Base-by-base conservation (phyloP, 345 rosid species). In the Acer campestre region DNA sequence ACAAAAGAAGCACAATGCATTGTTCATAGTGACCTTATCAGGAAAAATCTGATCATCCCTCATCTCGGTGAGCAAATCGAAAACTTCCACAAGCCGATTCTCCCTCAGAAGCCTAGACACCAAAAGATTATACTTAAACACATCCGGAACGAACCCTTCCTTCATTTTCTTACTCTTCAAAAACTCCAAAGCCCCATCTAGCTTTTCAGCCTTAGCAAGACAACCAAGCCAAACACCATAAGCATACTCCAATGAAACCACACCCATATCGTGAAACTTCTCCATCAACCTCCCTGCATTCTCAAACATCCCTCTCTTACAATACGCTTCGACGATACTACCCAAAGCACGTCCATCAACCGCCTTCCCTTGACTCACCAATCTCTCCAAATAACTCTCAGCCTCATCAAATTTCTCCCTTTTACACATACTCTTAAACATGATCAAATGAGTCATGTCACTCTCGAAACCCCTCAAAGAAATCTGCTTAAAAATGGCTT, bases 1-100 rank as follows among this genome's bases (percentile, higher is more conserved):
- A 78, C 97, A 90, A 78, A 94, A 88, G 85, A 90, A 96, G 80
- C 97, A 90, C 48, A 96, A 82, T 40, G 89, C 85, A 62, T 90
- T 88, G 77, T 86, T 88, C 87, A 92, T 85, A 1, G 97, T 91
- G 48, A 78, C 71, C 82, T 70, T 79, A 75, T 91, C 88, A 67
- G 97, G 93, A 10, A 75, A 78, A 78, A 94, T 79, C 51, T 81
- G 80, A 67, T 69, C 76, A 46, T 87, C 89, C 75, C 83, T 87
- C 98, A 92, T 96, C 77, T 94, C 97, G 59, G 82, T 78, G 62
- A 96, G 74, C 80, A 96, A 61, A 84, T 94, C 93, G 78, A 79
- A 86, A 18, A 77, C 95, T 61, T 93, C 90, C 80, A 59, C 71
- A 1, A 92, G 86, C 48, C 86, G 82, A 75, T 92, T 87, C 82